These are phyloP conservation scores for Cyberlindnera samutprakarnensis DNA, from an alignment of 805 yeast species.

Conservation along the genomic window DNA sequence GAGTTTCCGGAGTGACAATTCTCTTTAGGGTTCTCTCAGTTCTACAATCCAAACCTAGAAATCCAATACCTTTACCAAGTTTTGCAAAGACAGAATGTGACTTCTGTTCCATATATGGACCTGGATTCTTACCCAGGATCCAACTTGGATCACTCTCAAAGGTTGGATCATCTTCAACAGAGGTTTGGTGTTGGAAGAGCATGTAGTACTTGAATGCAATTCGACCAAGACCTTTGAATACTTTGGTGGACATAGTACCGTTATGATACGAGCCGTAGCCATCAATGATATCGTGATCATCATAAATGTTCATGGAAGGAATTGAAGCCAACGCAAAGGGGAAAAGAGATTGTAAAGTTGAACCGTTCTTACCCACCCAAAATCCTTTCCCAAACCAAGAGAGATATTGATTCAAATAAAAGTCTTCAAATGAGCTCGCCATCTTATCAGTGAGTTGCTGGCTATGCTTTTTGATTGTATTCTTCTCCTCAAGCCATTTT, in stretches of 20 bases:
- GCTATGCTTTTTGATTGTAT: slow-evolving; percentile 36
- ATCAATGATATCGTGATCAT: slow-evolving; percentile 95
- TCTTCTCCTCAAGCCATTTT: slow-evolving; percentile 56
- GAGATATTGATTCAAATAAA: slow-evolving; percentile 66
- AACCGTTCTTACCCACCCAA: slow-evolving; percentile 66
- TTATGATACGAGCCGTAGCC: slow-evolving; percentile 90
- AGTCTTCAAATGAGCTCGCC: slow-evolving; percentile 48
- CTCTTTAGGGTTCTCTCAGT: slow-evolving; percentile 71
- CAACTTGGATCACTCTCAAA: slow-evolving; percentile 41
- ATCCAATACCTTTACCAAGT: slow-evolving; percentile 64
- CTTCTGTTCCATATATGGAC: slow-evolving; percentile 62
- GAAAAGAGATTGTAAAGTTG: slow-evolving; percentile 56
- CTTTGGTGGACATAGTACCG: slow-evolving; percentile 60
- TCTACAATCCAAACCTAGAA: slow-evolving; percentile 86
- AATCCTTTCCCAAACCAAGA: slow-evolving; percentile 89
- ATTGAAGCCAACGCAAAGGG: slow-evolving; percentile 76
- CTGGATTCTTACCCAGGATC: slow-evolving; percentile 50
- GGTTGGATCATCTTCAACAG: slow-evolving; percentile 36
- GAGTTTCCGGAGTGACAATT: slow-evolving; percentile 49
- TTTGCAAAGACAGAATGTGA: slow-evolving; percentile 67
- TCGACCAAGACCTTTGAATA: slow-evolving; percentile 67
- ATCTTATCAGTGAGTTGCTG: slow-evolving; percentile 41
- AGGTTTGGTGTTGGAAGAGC: slow-evolving; percentile 84
- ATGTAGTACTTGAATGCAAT: slow-evolving; percentile 80
- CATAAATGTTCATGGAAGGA: slow-evolving; percentile 81